Percentiles rank a stretch among this genome's conserved stretches.
Evolutionary conservation across 495 filamentous ascomycete genomes (phyloP).

Genomic region (Trichoderma orchidacearum): DNA sequence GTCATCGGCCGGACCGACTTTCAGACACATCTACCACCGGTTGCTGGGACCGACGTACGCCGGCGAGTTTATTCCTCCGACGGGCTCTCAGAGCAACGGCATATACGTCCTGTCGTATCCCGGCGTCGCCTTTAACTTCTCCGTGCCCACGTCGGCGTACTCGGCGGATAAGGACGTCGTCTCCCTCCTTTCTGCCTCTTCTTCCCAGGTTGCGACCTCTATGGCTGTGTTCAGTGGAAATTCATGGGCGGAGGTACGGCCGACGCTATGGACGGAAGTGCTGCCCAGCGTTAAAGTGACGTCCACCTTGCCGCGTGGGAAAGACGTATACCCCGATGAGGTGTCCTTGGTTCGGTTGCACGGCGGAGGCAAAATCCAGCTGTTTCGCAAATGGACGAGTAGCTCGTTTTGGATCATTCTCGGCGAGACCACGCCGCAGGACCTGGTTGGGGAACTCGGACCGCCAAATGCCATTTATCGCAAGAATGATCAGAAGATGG

Average conservation of each 20-base stretch:
- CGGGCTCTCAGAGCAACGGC: conserved; percentile 24
- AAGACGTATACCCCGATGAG: conserved; percentile 60
- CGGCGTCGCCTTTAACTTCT: conserved; percentile 84
- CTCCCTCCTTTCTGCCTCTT: conserved; percentile 65
- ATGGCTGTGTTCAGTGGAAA: conserved; percentile 83
- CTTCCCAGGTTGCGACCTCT: conserved; percentile 51
- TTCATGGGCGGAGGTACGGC: conserved; percentile 75
- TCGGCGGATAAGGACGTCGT: conserved; percentile 74
- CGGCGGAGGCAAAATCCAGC: conserved; percentile 61
- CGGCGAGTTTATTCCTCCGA: conserved; percentile 64
- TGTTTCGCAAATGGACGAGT: conserved; percentile 46
- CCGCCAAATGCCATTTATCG: conserved; percentile 91
- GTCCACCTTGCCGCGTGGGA: conserved; percentile 37
- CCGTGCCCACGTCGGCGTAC: conserved; percentile 62
- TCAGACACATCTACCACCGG: conserved; percentile 82
- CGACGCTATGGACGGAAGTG: conserved; percentile 57
- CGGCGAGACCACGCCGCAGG: conserved; percentile 76
- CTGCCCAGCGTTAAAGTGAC: conserved; percentile 50
- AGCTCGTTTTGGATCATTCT: conserved; percentile 53
- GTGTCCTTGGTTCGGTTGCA: conserved; percentile 64
- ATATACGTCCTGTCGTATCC: conserved; percentile 85
- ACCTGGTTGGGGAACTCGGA: conserved; percentile 77
- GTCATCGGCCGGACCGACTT: conserved; percentile 53
- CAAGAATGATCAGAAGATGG: conserved; percentile 82
- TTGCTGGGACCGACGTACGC: conserved; percentile 84